Base-by-base conservation (phyloP, 352 stramenopile species). In the Aphanomyces stellatus region DNA sequence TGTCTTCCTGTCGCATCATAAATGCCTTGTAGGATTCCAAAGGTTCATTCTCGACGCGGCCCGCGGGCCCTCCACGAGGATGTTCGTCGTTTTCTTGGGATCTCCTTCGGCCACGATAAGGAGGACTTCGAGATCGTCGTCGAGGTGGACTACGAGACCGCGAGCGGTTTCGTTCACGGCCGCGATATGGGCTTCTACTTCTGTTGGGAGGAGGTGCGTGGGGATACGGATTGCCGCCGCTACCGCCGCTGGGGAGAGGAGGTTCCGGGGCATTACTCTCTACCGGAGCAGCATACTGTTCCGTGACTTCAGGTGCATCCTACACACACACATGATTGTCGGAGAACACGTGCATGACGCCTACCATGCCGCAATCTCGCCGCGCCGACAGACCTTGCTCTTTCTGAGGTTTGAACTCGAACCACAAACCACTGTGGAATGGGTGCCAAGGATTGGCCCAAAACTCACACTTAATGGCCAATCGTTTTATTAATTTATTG, bases 1-100 rank as follows among this genome's bases (percentile, higher is more conserved):
- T 86, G 65, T 93, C 85, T 51, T 87, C 84, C 72, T 93, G 85
- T 10, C 80, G 82, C 85, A 93, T 93, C 82, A 93, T 93, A 66
- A 89, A 93, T 15, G 88, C 79, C 63, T 93, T 93, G 74, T 93
- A 93, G 41, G 85, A 88, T 56, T 88, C 78, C 69, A 93, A 76
- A 3, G 83, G 80, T 64, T 93, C 85, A 11, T 85, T 84, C 1
- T 53, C 48, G 24, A 56, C 60, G 0, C 60, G 60, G 17, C 17
- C 34, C 15, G 37, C 40, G 13, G 37, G 37, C n/a, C 37, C 37
- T n/a, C n/a, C n/a, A 19, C 60, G 43, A 13, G 33, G 31, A 31
- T 41, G 60, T 37, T 67, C 60, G 35, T 67, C 60, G 22, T 41
- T 37, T 24, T 67, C 60, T 17, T 59, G 33, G 28, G 60, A 67